Base-by-base conservation (phyloP, 495 filamentous ascomycete species). In the Glutinoglossum americanum region DNA sequence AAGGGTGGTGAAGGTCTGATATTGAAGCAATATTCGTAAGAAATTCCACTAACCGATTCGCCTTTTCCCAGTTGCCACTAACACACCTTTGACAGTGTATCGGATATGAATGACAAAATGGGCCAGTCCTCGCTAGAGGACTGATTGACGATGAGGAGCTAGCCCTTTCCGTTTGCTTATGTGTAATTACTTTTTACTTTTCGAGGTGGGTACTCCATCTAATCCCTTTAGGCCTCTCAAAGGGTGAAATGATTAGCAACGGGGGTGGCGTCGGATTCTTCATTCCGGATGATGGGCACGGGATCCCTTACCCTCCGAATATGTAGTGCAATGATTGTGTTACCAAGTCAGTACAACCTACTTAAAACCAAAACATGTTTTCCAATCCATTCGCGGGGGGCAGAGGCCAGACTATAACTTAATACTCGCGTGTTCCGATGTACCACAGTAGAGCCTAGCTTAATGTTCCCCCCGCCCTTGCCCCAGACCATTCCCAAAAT, bases 1-100 rank as follows among this genome's bases (percentile, higher is more conserved):
- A 87, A 83, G 60, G 92, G 92, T 33, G 92, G 92, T n/a, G 92
- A 97, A 70, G 92, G 93, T 1, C 83, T 81, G 27, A 67, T 97
- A 60, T 80, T 86, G 35, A 93, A 93, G 65, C 87, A 93, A 67
- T 94, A 86, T 64, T 71, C 70, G 71, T 73, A 60, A 66, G 71
- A 66, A 4, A 44, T 9, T n/a, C 30, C 17, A 23, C 17, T 55
- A 23, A 60, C 21, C 17, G 15, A 33, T 17, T 23, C 1, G 28
- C 48, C 33, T 35, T 56, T 37, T 30, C 19, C 33, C 21, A 0
- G 3, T 35, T 13, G 28, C 17, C 44, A 13, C 44, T 63, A 30
- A 60, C 55, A 47, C 37, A 19, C 21, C 11, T 23, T 10, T 27
- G 25, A 15, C 39, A 67, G 65, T 35, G 58, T 67, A 6, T 56